Percentiles rank a stretch among this genome's conserved stretches.
Evolutionary conservation across 768 basidiomycete genomes (phyloP).

Genomic region (Tricholoma sp.): DNA sequence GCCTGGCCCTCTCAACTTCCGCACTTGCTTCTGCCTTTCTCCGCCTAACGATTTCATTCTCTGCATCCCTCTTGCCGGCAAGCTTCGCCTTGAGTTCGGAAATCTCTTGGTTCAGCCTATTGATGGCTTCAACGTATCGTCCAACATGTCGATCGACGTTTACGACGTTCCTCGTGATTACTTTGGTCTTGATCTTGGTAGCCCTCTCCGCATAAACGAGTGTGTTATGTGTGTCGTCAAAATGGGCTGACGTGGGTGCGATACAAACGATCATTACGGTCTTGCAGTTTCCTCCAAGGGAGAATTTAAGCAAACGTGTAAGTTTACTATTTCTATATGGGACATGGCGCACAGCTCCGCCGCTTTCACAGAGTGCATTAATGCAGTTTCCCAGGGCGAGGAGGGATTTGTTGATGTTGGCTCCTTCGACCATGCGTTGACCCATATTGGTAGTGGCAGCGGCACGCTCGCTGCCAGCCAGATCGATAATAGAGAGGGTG

Average conservation of each 20-base stretch:
- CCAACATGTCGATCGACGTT: constrained; percentile 94
- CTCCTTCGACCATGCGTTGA: constrained; percentile 96
- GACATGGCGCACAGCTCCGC: constrained; percentile 81
- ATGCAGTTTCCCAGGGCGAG: constrained; percentile 98
- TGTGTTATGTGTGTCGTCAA: constrained; percentile 98
- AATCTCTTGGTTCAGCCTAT: constrained; percentile 79
- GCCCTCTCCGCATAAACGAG: constrained; percentile 96
- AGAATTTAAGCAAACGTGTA: constrained; percentile 95
- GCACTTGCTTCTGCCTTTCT: constrained; percentile 64
- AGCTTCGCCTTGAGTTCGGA: constrained; percentile 83
- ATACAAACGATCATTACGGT: constrained; percentile 99
- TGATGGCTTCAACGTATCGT: constrained; percentile 92
- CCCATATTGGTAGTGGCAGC: constrained; percentile 97
- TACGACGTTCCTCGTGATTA: constrained; percentile 91
- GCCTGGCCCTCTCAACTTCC: constrained; percentile 71
- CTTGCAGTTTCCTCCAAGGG: constrained; percentile 97
- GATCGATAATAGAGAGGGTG: constrained; percentile 95
- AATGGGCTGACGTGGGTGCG: constrained; percentile 91
- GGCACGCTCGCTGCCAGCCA: constrained; percentile 96
- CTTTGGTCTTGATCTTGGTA: constrained; percentile 97
- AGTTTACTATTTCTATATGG: constrained; percentile 99
- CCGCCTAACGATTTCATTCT: constrained; percentile 59
- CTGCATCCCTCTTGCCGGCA: constrained; percentile 59
- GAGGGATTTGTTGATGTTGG: constrained; percentile 98
- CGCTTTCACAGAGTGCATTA: constrained; percentile 95